Conservation (phyloP, 2,329 filamentous ascomycete genomes). For the Zasmidium cellare region DNA sequence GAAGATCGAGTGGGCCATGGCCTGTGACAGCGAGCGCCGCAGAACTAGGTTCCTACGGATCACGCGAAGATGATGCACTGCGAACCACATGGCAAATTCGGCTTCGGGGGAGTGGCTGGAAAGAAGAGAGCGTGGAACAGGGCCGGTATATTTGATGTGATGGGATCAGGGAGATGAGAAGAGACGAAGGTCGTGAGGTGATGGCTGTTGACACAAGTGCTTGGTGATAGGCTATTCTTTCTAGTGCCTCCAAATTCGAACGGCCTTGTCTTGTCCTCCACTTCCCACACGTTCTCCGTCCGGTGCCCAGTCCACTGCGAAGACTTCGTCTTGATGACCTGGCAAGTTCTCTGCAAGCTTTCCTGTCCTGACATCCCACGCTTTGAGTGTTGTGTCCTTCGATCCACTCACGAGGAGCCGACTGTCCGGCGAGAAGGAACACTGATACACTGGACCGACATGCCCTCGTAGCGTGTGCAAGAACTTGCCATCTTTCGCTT, state of each 20-base stretch:
- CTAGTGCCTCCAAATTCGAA: conserved; percentile 65
- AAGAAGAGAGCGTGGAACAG: too few relatives aligned
- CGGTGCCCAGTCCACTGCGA: conserved; percentile 91
- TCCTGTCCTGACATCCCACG: conserved; percentile 85
- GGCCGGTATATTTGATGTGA: too few relatives aligned
- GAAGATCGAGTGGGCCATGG: too few relatives aligned
- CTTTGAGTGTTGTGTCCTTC: conserved; percentile 91
- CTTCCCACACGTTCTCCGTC: conserved; percentile 87
- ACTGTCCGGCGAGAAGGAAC: conserved; percentile 88
- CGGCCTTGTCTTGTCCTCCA: conserved; percentile 85
- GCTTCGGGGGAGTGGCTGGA: too few relatives aligned
- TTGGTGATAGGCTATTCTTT: too few relatives aligned
- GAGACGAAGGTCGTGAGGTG: background rate
- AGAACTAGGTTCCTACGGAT: too few relatives aligned
- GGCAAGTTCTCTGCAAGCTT: conserved; percentile 83
- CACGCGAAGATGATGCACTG: too few relatives aligned
- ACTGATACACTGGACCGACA: conserved; percentile 88
- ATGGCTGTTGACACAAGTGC: background rate
- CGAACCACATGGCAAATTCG: too few relatives aligned
- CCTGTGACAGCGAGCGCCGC: too few relatives aligned
- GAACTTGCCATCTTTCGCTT: conserved; percentile 72
- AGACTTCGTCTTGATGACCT: conserved; percentile 90
- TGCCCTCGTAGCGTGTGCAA: conserved; percentile 86
- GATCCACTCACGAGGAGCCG: conserved; percentile 82
- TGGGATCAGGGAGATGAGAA: background rate